Conservation (phyloP, 1,284 basidiomycete species). For the Vanrija sp. region DNA sequence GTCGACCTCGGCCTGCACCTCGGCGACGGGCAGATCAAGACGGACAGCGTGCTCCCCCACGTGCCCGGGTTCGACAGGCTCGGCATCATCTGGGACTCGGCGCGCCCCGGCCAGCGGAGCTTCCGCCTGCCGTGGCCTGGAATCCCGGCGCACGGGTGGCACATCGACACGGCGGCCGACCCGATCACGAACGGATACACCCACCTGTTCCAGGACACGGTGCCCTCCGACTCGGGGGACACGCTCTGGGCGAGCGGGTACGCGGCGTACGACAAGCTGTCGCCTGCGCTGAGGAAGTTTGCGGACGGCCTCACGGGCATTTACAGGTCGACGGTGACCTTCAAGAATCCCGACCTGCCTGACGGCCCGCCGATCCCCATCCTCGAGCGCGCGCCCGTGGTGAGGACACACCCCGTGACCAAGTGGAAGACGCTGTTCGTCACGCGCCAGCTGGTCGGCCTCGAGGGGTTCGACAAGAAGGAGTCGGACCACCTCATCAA, state of each 20-base stretch:
- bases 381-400: slow-evolving; percentile 60
- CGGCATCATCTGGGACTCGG: slow-evolving; percentile 56
- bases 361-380: slow-evolving; percentile 54
- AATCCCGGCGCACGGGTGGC: slow-evolving; percentile 63
- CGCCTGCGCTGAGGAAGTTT: slow-evolving; percentile 60
- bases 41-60: slow-evolving; percentile 51
- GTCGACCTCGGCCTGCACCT: slow-evolving; percentile 46
- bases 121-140: slow-evolving; percentile 70
- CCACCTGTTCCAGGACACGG: slow-evolving; percentile 56
- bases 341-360: slow-evolving; percentile 58
- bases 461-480: slow-evolving; percentile 64
- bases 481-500: slow-evolving; percentile 64
- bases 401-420: slow-evolving; percentile 37
- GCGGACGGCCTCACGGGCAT: slow-evolving; percentile 61
- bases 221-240: slow-evolving; percentile 51
- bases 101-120: slow-evolving; percentile 61
- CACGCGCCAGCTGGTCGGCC: slow-evolving; percentile 57
- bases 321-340: slow-evolving; percentile 56
- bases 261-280: slow-evolving; percentile 61
- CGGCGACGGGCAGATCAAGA: slow-evolving; percentile 56
- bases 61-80: slow-evolving; percentile 64
- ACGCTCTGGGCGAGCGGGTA: slow-evolving; percentile 5
- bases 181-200: too few species aligned
- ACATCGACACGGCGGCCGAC: too few species aligned
- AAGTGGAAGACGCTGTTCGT: slow-evolving; percentile 44